phyloP scores from a whole-genome alignment of 1,284 basidiomycete species.

The Schizophyllum commune region DNA sequence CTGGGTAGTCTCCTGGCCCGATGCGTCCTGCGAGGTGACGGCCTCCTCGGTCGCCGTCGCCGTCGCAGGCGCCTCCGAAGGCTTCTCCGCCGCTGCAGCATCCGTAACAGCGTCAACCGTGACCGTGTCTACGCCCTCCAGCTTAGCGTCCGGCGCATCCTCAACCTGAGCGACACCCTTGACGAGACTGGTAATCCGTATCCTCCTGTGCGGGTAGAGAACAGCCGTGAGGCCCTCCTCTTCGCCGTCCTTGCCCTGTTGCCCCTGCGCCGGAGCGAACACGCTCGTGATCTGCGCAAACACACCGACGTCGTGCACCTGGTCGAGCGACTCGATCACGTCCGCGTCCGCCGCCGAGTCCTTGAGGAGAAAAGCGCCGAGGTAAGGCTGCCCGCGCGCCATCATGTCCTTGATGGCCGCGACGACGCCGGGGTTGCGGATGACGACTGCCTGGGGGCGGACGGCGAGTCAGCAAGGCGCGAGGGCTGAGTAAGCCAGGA shows the following conservation, averaged over 20 bases:
- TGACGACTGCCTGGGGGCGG: conserved; percentile 60
- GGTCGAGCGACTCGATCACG: conserved; percentile 82
- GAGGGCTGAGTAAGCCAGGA: neutral
- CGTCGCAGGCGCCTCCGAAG: neutral
- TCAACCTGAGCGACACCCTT: conserved; percentile 52
- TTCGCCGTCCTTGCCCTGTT: conserved; percentile 49
- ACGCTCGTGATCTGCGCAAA: conserved; percentile 98
- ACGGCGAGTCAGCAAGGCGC: neutral
- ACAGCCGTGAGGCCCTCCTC: conserved; percentile 92
- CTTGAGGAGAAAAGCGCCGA: conserved; percentile 96
- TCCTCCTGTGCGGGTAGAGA: conserved; percentile 90
- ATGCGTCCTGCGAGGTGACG: neutral
- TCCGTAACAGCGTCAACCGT: neutral
- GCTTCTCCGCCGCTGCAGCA: neutral
- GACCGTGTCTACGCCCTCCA: neutral
- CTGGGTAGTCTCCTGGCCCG: conserved; percentile 1
- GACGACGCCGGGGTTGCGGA: conserved; percentile 87
- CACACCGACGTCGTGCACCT: conserved; percentile 92
- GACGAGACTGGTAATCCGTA: conserved; percentile 84
- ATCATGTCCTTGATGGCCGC: conserved; percentile 95
- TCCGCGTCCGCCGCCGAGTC: conserved; percentile 93
- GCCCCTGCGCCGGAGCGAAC: conserved; percentile 62
- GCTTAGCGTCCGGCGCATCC: conserved; percentile 21
- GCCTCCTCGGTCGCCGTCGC: neutral
- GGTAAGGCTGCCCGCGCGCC: conserved; percentile 93